Percentiles rank a stretch among this genome's conserved stretches.
Evolutionary conservation across 768 basidiomycete species (phyloP).

Genomic region (Panellus pusillus): DNA sequence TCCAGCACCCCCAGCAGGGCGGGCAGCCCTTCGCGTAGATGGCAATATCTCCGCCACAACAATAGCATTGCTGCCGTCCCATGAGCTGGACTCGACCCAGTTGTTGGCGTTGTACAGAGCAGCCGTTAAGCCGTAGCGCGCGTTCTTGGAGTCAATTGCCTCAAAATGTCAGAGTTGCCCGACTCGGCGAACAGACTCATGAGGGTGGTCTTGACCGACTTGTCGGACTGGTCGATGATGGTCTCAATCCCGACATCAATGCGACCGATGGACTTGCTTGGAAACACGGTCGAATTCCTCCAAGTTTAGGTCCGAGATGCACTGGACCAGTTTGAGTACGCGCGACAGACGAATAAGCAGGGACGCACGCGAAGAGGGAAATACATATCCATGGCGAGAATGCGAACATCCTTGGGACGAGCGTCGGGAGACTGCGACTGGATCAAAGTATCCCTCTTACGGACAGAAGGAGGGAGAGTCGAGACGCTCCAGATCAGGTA

Average conservation of each 20-base stretch:
- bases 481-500: slow-evolving; percentile 33
- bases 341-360: neutral
- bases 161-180: slow-evolving; percentile 97
- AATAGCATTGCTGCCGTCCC: slow-evolving; percentile 98
- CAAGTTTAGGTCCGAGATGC: slow-evolving; percentile 93
- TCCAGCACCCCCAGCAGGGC: slow-evolving; percentile 96
- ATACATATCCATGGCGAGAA: slow-evolving; percentile 92
- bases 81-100: slow-evolving; percentile 94
- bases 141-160: slow-evolving; percentile 98
- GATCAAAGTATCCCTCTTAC: slow-evolving; percentile 53
- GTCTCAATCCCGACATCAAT: slow-evolving; percentile 99
- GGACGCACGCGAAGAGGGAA: slow-evolving; percentile 86
- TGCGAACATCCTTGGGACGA: slow-evolving; percentile 91
- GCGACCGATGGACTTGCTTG: slow-evolving; percentile 88
- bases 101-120: slow-evolving; percentile 98
- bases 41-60: slow-evolving; percentile 95
- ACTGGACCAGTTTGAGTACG: slow-evolving; percentile 45
- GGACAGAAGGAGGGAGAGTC: slow-evolving; percentile 22
- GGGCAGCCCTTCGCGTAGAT: slow-evolving; percentile 97
- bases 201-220: slow-evolving; percentile 95
- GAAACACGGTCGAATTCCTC: slow-evolving; percentile 93
- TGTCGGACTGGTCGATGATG: slow-evolving; percentile 99
- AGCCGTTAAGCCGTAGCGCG: slow-evolving; percentile 98
- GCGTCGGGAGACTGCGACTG: slow-evolving; percentile 50
- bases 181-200: slow-evolving; percentile 96